Evolutionary conservation across 2,329 filamentous ascomycete species (phyloP), one percentile per base, ranked within the genome.

Genomic region (Aspergillus costaricaensis): DNA sequence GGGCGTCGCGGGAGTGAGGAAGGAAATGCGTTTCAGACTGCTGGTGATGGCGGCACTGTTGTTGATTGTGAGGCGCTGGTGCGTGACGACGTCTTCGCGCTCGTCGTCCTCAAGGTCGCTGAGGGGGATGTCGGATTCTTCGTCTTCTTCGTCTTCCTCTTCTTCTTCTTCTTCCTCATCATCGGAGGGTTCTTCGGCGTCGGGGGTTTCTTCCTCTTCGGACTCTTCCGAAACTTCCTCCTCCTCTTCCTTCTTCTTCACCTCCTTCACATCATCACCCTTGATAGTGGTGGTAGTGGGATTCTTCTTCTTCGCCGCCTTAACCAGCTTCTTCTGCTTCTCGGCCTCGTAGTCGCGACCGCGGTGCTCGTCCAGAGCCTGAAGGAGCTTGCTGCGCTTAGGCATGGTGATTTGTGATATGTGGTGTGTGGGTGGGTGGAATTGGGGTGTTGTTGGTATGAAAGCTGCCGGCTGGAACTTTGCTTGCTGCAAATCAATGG

Each of bases 31-130:
- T 72, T 90, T 90, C 63, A 96, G 84, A 12, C 92, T 88, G 67
- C 91, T 83, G 66, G 87, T 86, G 55, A 99, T 90, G 36, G 94
- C 95, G 66, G 91, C 83, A 57, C 91, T 93, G 82, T 99, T 99
- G 85, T 99, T 97, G 81, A 98, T 98, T 56, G 93, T 97, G 67
- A 97, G 88, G 70, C 92, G 91, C 75, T 95, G 92, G 79, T 96
- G 91, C 15, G 92, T 91, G 63, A 96, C 87, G 43, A 96, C 85
- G 72, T 96, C 93, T 77, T 91, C 91, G 70, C 87, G 89, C 70
- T 96, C 92, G 65, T 91, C 90, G 19, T 91, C 91, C 57, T 90
- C 83, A 44, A 89, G 88, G 70, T 97, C 93, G 32, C 92, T 96
- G 65, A 96, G 86, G 4, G 93, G 89, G 48, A 97, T 92, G 66